Evolutionary conservation across 805 yeast species (phyloP), one percentile per base, ranked within the genome.

Genomic region (Wickerhamiella shivajii): DNA sequence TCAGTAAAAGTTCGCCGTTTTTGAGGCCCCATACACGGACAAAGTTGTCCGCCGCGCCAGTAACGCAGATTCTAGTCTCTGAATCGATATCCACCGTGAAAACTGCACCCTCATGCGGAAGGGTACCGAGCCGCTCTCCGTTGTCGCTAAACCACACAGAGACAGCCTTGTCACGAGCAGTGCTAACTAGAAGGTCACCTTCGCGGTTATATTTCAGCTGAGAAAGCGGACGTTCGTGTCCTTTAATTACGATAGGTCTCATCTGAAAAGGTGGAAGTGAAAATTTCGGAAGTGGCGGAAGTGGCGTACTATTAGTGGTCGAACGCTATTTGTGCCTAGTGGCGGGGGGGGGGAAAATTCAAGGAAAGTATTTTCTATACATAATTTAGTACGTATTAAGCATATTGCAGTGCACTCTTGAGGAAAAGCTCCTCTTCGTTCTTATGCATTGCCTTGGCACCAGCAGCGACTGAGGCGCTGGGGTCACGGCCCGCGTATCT

Each of bases 401-500:
- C n/a, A n/a, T n/a, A n/a, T 20, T 25, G 21, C 23, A 81, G 77
- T 40, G 77, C 93, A 36, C 79, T 92, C 39, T 66, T 63, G 57
- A 87, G 66, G 68, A 90, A 81, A 24, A 76, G 74, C 46, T 74
- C 77, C 65, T 90, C 97, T 67, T 90, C 94, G 44, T 77, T 76
- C 42, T 59, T 55, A 60, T 90, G 98, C 72, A 73, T 73, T 44
- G 74, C 61, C 74, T 90, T 90, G 42, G 80, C 67, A 62, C 98
- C 98, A 46, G 97, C 94, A 52, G 99, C 98, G 53, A 90, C 94
- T 42, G 94, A 77, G 29, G 97, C 97, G 56, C 87, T 75, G 57
- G 98, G 98, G 56, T 81, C 83, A 71, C 99, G 83, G 55, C 98
- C 98, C 45, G 92, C 92, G 56, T 80, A 90, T 61, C 96, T 75